A percentile compares a stretch with the other conserved stretches of the same genome.
Conservation (phyloP, 805 yeast genomes). For the Saccharomycopsis malanga region DNA sequence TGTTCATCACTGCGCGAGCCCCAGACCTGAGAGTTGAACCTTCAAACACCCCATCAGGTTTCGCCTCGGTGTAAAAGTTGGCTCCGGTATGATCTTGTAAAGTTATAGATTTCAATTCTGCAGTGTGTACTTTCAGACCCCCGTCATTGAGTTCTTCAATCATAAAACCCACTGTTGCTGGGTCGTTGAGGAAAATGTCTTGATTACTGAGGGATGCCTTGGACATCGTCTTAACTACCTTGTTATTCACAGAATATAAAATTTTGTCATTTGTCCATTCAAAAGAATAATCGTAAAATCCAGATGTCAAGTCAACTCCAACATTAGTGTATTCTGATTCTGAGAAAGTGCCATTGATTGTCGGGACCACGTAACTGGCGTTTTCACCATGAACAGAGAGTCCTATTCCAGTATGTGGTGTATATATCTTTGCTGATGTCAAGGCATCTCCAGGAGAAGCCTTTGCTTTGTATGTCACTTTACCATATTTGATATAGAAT, state of each 20-base stretch:
- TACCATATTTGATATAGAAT: conserved; percentile 8
- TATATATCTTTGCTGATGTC: conserved; percentile 6
- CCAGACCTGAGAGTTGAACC: not conserved
- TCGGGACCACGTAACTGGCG: conserved; percentile 8
- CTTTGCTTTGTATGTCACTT: not conserved
- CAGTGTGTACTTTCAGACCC: too few species aligned
- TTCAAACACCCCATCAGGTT: not conserved
- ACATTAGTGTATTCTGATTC: not conserved
- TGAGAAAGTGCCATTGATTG: conserved; percentile 6
- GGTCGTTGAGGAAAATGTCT: not conserved
- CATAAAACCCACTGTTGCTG: conserved; percentile 4
- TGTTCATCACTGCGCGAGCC: not conserved
- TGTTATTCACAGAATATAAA: not conserved
- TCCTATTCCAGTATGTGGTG: conserved; percentile 2
- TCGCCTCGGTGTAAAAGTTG: not conserved
- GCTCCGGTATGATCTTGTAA: not conserved
- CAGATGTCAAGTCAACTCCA: conserved; percentile 9
- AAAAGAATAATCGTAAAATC: conserved; percentile 3
- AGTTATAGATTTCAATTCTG: not conserved
- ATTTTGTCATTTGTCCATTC: conserved; percentile 4
- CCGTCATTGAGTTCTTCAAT: not conserved
- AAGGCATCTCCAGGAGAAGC: conserved; percentile 1
- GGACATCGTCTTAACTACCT: not conserved
- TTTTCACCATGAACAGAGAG: conserved; percentile 4
- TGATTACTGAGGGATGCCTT: not conserved